A percentile compares a stretch with the other conserved stretches of the same genome.
phyloP scores from a whole-genome alignment of 768 basidiomycete genomes.

The Xerocomellus intermedius region DNA sequence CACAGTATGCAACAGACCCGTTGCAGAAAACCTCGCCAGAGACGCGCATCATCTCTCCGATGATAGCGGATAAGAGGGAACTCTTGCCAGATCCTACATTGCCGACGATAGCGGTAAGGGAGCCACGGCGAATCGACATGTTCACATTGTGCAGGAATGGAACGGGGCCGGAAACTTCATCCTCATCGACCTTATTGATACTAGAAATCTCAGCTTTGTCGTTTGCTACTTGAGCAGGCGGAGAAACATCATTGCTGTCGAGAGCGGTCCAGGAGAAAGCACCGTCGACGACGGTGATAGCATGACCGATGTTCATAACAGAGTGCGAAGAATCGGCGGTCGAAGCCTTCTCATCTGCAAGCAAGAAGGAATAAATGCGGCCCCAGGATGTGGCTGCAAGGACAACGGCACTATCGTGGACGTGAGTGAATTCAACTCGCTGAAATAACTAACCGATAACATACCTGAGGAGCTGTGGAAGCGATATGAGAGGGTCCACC shows the following conservation, averaged over 20 bases:
- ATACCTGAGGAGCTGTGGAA: slow-evolving; percentile 32
- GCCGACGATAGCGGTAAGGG: slow-evolving; percentile 28
- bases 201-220: slow-evolving; percentile 6
- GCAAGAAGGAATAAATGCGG: slow-evolving; percentile 28
- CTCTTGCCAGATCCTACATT: slow-evolving; percentile 30
- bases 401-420: slow-evolving; percentile 20
- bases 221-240: not conserved
- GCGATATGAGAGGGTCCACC: slow-evolving; percentile 29
- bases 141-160: slow-evolving; percentile 24
- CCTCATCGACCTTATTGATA: slow-evolving; percentile 9
- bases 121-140: slow-evolving; percentile 19
- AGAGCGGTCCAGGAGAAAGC: slow-evolving; percentile 25
- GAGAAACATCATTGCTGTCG: not conserved
- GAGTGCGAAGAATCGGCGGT: not conserved
- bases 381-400: slow-evolving; percentile 28
- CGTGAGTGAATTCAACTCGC: not conserved
- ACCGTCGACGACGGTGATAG: slow-evolving; percentile 21
- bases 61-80: slow-evolving; percentile 29
- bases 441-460: not conserved
- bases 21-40: slow-evolving; percentile 23
- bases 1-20: slow-evolving; percentile 33
- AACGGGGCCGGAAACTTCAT: slow-evolving; percentile 3
- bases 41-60: slow-evolving; percentile 29
- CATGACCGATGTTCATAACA: slow-evolving; percentile 13
- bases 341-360: slow-evolving; percentile 25